Percentiles rank a stretch among this genome's conserved stretches.
These are phyloP conservation scores for Trametes pubescens DNA, from an alignment of 1,284 basidiomycete species.

Conservation along the genomic window DNA sequence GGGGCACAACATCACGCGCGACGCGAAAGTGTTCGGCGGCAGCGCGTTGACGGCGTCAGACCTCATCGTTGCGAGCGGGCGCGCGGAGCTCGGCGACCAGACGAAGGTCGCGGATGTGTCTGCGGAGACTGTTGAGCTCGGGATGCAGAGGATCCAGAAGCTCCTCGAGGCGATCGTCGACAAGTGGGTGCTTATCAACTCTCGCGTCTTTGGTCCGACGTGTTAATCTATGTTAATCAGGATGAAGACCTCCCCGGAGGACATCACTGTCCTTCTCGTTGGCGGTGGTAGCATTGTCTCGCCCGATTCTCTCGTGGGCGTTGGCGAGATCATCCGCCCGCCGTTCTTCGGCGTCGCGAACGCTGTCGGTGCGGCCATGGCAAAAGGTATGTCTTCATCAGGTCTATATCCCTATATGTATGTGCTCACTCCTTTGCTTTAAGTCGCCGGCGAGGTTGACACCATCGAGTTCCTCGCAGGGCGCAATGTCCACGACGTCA, in stretches of 20 bases:
- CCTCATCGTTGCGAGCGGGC: constrained; percentile 51
- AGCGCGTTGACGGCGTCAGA: constrained; percentile 61
- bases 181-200: constrained; percentile 34
- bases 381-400: constrained; percentile 46
- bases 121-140: constrained; percentile 40
- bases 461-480: constrained; percentile 53
- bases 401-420: not conserved
- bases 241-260: constrained; percentile 67
- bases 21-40: constrained; percentile 60
- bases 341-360: constrained; percentile 62
- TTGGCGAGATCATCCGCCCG: constrained; percentile 56
- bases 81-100: constrained; percentile 48
- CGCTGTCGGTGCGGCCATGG: constrained; percentile 62
- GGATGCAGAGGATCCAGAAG: constrained; percentile 52
- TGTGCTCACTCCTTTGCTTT: not conserved
- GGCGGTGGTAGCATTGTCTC: constrained; percentile 60
- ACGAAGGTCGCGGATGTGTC: constrained; percentile 43
- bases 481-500: constrained; percentile 50
- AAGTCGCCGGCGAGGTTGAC: constrained; percentile 46
- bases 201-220: constrained; percentile 16
- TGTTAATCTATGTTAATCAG: constrained; percentile 21
- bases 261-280: constrained; percentile 57
- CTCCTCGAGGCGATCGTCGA: constrained; percentile 56
- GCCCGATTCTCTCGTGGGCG: constrained; percentile 53
- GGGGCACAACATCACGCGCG: constrained; percentile 57